Evolutionary conservation across 768 basidiomycete genomes (phyloP).

Genomic region (Gyrodon lividus): DNA sequence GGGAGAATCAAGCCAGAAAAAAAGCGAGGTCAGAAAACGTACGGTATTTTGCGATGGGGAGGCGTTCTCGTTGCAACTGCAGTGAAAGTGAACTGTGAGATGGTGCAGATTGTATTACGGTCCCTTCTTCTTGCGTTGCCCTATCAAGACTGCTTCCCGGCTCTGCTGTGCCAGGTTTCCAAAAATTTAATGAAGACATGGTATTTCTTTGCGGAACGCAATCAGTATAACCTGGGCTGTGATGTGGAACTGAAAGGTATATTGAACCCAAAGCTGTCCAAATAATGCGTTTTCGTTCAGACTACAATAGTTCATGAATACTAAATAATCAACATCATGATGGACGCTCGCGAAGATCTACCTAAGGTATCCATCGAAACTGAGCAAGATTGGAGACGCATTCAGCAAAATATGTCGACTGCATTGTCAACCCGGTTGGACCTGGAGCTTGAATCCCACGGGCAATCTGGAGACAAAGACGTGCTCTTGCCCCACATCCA

Average conservation of each 20-base stretch:
- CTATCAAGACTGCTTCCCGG: conserved; percentile 90
- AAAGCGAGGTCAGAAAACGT: conserved; percentile 20
- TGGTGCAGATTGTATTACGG: conserved; percentile 65
- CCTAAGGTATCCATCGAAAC: conserved; percentile 63
- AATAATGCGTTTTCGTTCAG: not conserved
- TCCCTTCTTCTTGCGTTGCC: conserved; percentile 72
- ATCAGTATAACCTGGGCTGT: not conserved
- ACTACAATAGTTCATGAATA: too few relatives aligned
- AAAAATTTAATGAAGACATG: conserved; percentile 68
- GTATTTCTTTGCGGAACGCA: not conserved
- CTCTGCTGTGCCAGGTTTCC: conserved; percentile 84
- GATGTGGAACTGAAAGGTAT: too few relatives aligned
- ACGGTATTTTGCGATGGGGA: conserved; percentile 94
- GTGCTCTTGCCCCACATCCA: conserved; percentile 49
- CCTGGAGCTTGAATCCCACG: conserved; percentile 41
- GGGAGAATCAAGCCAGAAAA: not conserved
- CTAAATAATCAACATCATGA: not conserved
- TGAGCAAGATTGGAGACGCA: conserved; percentile 63
- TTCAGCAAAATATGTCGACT: conserved; percentile 51
- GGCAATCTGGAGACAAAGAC: conserved; percentile 43
- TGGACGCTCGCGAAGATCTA: conserved; percentile 42
- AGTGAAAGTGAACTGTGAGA: conserved; percentile 56
- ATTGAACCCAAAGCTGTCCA: conserved; percentile 1
- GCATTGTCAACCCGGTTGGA: conserved; percentile 48
- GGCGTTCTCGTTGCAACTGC: conserved; percentile 71